phyloP scores from a whole-genome alignment of 1,284 basidiomycete genomes.

The Ganoderma lingzhi region DNA sequence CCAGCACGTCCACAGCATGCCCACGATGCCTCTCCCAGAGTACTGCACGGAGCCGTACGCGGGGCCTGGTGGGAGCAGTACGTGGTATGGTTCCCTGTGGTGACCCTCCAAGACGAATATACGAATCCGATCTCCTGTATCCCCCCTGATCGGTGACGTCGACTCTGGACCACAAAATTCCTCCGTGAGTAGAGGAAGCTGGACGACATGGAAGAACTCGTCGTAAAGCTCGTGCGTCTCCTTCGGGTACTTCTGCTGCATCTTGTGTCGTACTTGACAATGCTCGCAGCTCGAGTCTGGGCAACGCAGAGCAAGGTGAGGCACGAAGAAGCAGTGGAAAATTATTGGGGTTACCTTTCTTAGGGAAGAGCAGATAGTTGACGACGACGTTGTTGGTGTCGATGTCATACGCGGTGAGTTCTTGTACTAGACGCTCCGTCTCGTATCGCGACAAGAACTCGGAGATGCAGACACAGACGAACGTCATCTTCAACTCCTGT shows the following conservation, averaged over 20 bases:
- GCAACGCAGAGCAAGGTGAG: conserved; percentile 2
- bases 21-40: conserved; percentile 6
- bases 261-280: conserved; percentile 92
- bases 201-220: conserved; percentile 96
- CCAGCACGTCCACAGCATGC: conserved; percentile 3
- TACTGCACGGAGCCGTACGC: neutral
- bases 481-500: conserved; percentile 92
- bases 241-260: conserved; percentile 96
- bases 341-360: conserved; percentile 66
- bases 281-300: conserved; percentile 95
- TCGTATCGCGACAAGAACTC: conserved; percentile 99
- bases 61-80: neutral
- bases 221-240: conserved; percentile 97
- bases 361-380: conserved; percentile 96
- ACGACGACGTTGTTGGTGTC: conserved; percentile 99
- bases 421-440: conserved; percentile 97
- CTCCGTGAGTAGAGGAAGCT: conserved; percentile 93
- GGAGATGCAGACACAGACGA: conserved; percentile 98
- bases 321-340: conserved; percentile 6
- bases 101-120: neutral
- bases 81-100: conserved; percentile 1
- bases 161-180: conserved; percentile 92
- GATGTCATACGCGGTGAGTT: conserved; percentile 95
- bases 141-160: too few species aligned
- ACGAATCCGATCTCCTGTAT: neutral